A percentile compares a stretch with the other conserved stretches of the same genome.
phyloP scores from a whole-genome alignment of 148 eudicot genomes.

The Amaranthus hypochondriacus region DNA sequence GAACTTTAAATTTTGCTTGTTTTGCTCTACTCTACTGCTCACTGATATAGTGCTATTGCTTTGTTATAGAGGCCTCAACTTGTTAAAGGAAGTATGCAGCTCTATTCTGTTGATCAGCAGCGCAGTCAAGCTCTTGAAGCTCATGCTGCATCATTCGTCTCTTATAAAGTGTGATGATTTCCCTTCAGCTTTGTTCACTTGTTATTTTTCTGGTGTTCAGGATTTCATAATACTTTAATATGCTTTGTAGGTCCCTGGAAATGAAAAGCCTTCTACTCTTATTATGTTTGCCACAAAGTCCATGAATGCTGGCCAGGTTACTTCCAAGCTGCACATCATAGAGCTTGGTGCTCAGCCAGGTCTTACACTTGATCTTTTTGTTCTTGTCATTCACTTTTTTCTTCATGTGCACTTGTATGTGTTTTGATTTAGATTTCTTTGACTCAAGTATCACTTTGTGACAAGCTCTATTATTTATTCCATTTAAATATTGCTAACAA shows the following conservation, averaged over 20 bases:
- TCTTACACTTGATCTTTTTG: constrained; percentile 9
- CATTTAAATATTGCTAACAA: not conserved
- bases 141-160: constrained; percentile 95
- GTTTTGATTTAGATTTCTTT: not conserved
- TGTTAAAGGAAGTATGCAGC: constrained; percentile 97
- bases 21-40: not conserved
- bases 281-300: constrained; percentile 89
- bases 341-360: constrained; percentile 99
- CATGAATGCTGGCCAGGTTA: constrained; percentile 80
- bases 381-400: not conserved
- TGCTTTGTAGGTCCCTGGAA: constrained; percentile 62
- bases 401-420: not conserved
- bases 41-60: not conserved
- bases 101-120: constrained; percentile 93
- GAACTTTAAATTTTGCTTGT: not conserved
- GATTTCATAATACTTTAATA: not conserved
- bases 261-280: constrained; percentile 83
- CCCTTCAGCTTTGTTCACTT: constrained; percentile 6
- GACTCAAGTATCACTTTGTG: not conserved
- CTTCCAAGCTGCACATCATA: constrained; percentile 87
- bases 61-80: constrained; percentile 78
- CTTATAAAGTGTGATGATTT: constrained; percentile 49
- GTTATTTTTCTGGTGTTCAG: constrained; percentile 2
- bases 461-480: not conserved
- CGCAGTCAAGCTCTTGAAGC: constrained; percentile 99